Base-by-base conservation (phyloP, 2,329 filamentous ascomycete species). In the Cryoendolithus antarcticus region DNA sequence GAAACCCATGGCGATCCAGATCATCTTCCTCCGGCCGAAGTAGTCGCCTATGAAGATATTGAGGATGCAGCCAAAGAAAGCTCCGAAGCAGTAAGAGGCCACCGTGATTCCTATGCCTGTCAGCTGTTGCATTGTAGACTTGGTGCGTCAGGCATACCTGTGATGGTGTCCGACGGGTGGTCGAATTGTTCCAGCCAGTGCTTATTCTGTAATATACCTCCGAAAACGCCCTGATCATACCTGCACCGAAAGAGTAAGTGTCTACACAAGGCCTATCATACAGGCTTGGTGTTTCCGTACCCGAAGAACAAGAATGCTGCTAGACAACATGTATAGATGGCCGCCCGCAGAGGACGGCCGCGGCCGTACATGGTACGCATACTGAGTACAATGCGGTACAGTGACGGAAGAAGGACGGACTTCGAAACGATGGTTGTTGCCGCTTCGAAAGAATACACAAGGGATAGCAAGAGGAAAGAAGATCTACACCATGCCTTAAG, bases 1-100 rank as follows among this genome's bases (percentile, higher is more conserved):
- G 47, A 56, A 57, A 3, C 53, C 48, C 59, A 61, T 62, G 2
- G 57, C 58, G 13, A 60, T 54, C 56, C 55, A 60, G 51, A 60
- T 60, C 8, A 56, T 56, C 13, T 54, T 34, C 24, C 56, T 49
- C n/a, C 58, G 39, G 2, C 58, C 58, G 3, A 57, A 55, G 33
- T 47, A 48, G 37, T 60, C 58, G 37, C 57, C 59, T 9, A 57
- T 52, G 2, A 54, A 39, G 37, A 61, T 59, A n/a, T 44, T 49
- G 3, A 61, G 39, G n/a, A 59, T 50, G 35, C 56, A 60, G 32
- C 58, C 58, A 0, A 52, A 46, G 15, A 60, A 54, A 5, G 55
- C 58, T 9, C 57, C 57, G 1, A 61, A 43, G 27, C 59, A 59
- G 37, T 60, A 60, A 9, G 57, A 59, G 2, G 47, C 49, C 1